These are phyloP conservation scores for Lentinula detonsa DNA, from an alignment of 768 basidiomycete species.

Conservation along the genomic window DNA sequence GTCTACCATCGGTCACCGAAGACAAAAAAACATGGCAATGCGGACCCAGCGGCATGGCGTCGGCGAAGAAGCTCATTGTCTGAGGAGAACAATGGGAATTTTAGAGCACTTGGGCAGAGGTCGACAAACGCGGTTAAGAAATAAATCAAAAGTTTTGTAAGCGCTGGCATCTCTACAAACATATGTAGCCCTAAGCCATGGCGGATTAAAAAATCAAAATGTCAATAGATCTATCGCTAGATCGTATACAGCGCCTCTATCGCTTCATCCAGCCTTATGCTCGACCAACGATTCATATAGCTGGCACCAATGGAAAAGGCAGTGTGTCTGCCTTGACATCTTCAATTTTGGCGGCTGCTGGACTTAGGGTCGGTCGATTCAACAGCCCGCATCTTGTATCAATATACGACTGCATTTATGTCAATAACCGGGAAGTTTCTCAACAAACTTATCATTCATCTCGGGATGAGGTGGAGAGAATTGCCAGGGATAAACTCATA, in stretches of 20 bases:
- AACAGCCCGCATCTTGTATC: constrained; percentile 90
- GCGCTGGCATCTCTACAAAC: no score
- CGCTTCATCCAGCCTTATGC: constrained; percentile 52
- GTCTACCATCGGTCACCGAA: background rate
- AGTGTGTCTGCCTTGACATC: constrained; percentile 82
- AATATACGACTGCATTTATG: constrained; percentile 67
- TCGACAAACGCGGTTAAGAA: background rate
- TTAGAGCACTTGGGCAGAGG: background rate
- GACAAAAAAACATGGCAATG: constrained; percentile 5
- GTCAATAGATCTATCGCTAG: constrained; percentile 67
- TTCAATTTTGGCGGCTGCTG: constrained; percentile 60
- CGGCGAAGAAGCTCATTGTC: background rate
- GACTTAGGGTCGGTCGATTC: constrained; percentile 70
- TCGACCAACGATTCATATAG: constrained; percentile 83
- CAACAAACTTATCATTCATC: constrained; percentile 39
- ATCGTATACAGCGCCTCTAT: constrained; percentile 51
- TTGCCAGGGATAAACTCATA: constrained; percentile 36
- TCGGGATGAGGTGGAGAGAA: constrained; percentile 39
- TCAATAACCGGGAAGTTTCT: constrained; percentile 53
- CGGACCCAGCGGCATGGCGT: background rate
- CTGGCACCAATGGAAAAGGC: constrained; percentile 97
- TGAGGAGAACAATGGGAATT: background rate
- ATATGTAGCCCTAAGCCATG: no score
- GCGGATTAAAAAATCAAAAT: constrained; percentile 21
- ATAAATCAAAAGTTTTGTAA: no score